Percentiles rank a stretch among this genome's conserved stretches.
Evolutionary conservation across 306 rosid species (phyloP).

Genomic region (Castanea sativa): DNA sequence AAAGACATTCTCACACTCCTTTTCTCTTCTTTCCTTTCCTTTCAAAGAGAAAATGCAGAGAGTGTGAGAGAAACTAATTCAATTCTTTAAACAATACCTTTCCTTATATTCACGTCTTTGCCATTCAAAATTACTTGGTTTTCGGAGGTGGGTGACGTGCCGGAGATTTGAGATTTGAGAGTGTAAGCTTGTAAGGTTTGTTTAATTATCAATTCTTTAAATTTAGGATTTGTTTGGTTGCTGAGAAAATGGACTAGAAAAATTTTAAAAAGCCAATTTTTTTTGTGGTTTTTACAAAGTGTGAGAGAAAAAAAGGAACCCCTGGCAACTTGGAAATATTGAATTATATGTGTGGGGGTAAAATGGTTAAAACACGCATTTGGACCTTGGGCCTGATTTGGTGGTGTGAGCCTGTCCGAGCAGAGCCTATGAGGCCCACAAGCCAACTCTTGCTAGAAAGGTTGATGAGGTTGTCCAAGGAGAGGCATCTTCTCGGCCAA

Average conservation of each 20-base stretch:
- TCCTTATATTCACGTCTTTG: background rate
- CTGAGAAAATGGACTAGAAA: slow-evolving; percentile 15
- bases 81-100: background rate
- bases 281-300: too few species aligned
- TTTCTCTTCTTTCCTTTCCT: slow-evolving; percentile 10
- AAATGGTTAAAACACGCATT: too few species aligned
- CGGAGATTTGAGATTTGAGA: slow-evolving; percentile 7
- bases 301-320: too few species aligned
- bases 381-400: too few species aligned
- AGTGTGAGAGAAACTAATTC: background rate
- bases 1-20: slow-evolving; percentile 6
- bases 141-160: slow-evolving; percentile 4
- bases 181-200: slow-evolving; percentile 42
- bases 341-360: background rate
- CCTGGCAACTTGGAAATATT: background rate
- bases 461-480: too few species aligned
- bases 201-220: slow-evolving; percentile 12
- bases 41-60: slow-evolving; percentile 35
- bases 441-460: too few species aligned
- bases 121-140: slow-evolving; percentile 11
- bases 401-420: too few species aligned
- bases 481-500: too few species aligned
- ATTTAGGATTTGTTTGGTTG: slow-evolving; percentile 23
- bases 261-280: background rate
- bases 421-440: too few species aligned